Evolutionary conservation across 306 rosid genomes (phyloP).

Genomic region (Canavalia ensiformis): DNA sequence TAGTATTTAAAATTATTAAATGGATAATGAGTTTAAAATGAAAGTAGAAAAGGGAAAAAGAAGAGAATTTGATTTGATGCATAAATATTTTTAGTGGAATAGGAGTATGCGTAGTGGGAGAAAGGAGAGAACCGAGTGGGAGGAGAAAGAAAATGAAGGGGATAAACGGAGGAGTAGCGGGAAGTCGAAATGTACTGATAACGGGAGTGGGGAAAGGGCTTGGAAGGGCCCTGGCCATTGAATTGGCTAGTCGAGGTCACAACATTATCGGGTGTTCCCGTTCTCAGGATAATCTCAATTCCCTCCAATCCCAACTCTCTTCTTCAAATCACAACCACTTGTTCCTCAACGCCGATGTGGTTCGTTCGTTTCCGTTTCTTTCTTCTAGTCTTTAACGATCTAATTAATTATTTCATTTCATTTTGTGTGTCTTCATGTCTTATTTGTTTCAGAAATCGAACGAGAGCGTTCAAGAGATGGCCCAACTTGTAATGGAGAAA

Average conservation of each 20-base stretch:
- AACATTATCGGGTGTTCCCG: slow-evolving; percentile 83
- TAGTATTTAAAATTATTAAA: too few species aligned
- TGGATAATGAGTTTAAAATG: too few species aligned
- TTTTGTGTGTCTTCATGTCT: not conserved
- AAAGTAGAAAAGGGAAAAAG: too few species aligned
- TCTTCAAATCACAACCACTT: slow-evolving; percentile 54
- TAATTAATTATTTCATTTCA: too few species aligned
- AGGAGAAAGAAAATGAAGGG: not conserved
- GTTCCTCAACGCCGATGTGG: slow-evolving; percentile 70
- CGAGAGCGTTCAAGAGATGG: slow-evolving; percentile 67
- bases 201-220: slow-evolving; percentile 87
- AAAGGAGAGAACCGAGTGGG: too few species aligned
- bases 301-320: slow-evolving; percentile 66
- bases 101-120: too few species aligned
- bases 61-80: too few species aligned
- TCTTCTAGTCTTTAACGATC: too few species aligned
- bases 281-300: slow-evolving; percentile 67
- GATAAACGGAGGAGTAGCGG: not conserved
- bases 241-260: slow-evolving; percentile 80
- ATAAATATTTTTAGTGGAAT: too few species aligned
- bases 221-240: slow-evolving; percentile 79
- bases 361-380: slow-evolving; percentile 1
- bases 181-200: slow-evolving; percentile 61
- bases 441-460: slow-evolving; percentile 57
- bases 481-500: slow-evolving; percentile 62